These are phyloP conservation scores for Phytophthora hybrid DNA, from an alignment of 352 stramenopile species.

Conservation along the genomic window DNA sequence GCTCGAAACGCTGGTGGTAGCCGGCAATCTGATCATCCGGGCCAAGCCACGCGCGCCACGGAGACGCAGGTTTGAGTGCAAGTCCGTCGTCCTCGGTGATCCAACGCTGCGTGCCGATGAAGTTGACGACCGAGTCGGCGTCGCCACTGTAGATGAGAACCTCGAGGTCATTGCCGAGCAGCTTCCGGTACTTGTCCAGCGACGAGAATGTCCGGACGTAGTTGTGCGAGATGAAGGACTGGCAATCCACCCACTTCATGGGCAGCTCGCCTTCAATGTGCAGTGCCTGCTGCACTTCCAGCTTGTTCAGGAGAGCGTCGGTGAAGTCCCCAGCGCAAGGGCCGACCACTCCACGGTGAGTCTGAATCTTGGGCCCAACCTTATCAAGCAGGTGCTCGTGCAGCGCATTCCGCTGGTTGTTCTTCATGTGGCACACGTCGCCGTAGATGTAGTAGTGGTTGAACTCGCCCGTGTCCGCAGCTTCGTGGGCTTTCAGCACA, in stretches of 20 bases:
- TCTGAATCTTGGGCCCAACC: slow-evolving; percentile 38
- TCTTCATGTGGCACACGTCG: slow-evolving; percentile 69
- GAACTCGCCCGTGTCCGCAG: slow-evolving; percentile 53
- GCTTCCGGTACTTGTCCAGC: slow-evolving; percentile 68
- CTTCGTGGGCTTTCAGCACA: slow-evolving; percentile 48
- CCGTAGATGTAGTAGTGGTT: slow-evolving; percentile 83
- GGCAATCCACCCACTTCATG: slow-evolving; percentile 69
- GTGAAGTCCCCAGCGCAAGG: slow-evolving; percentile 71
- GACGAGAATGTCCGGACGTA: slow-evolving; percentile 59
- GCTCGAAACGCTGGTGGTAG: slow-evolving; percentile 82
- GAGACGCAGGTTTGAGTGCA: slow-evolving; percentile 44
- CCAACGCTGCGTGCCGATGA: slow-evolving; percentile 88
- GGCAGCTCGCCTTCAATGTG: slow-evolving; percentile 57
- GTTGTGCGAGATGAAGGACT: slow-evolving; percentile 52
- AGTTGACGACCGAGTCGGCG: slow-evolving; percentile 78
- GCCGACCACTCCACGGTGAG: slow-evolving; percentile 59
- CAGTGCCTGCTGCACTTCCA: slow-evolving; percentile 61
- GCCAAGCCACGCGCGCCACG: slow-evolving; percentile 65
- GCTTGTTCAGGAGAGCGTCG: slow-evolving; percentile 53
- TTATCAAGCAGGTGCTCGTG: slow-evolving; percentile 45
- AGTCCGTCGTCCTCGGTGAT: slow-evolving; percentile 59
- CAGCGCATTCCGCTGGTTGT: slow-evolving; percentile 53
- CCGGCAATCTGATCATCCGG: slow-evolving; percentile 83
- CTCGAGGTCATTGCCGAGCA: slow-evolving; percentile 56
- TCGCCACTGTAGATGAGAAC: slow-evolving; percentile 77